These are phyloP conservation scores for Mycena citricolor DNA, from an alignment of 1,284 basidiomycete species.

Conservation along the genomic window DNA sequence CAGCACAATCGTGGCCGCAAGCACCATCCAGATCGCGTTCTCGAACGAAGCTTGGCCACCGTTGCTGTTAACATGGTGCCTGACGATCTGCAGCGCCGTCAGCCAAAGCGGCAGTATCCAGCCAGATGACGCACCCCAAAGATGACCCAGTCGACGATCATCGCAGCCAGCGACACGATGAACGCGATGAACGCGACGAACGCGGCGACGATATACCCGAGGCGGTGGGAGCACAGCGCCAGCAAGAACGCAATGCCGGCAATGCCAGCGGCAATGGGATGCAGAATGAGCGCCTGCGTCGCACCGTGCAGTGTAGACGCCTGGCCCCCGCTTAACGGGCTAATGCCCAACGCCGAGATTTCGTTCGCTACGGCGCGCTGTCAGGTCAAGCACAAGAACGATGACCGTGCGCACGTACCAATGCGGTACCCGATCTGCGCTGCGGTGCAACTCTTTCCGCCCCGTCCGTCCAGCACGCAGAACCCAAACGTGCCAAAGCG, in stretches of 20 bases:
- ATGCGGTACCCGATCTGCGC: slow-evolving; percentile 19
- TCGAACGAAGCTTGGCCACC: slow-evolving; percentile 14
- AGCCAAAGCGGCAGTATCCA: too few species aligned
- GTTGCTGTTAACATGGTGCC: slow-evolving; percentile 16
- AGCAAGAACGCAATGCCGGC: slow-evolving; percentile 22
- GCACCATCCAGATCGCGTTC: slow-evolving; percentile 23
- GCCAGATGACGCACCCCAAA: slow-evolving; percentile 19
- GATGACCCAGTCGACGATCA: slow-evolving; percentile 22
- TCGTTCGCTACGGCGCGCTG: slow-evolving; percentile 10
- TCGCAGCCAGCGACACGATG: slow-evolving; percentile 13
- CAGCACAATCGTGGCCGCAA: slow-evolving; percentile 22
- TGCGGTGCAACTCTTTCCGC: slow-evolving; percentile 17
- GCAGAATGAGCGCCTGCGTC: slow-evolving; percentile 21
- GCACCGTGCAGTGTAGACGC: slow-evolving; percentile 13
- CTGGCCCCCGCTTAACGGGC: slow-evolving; percentile 8
- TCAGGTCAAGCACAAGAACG: background rate
- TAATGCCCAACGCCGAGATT: slow-evolving; percentile 18
- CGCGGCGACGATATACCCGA: slow-evolving; percentile 22
- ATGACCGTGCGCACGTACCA: slow-evolving; percentile 1
- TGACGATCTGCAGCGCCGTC: slow-evolving; percentile 9
- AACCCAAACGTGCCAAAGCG: slow-evolving; percentile 22
- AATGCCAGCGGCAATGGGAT: slow-evolving; percentile 23
- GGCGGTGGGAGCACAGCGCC: slow-evolving; percentile 19
- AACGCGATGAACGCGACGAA: slow-evolving; percentile 22
- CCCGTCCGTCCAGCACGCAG: slow-evolving; percentile 17